These are phyloP conservation scores for Cyclotella choctawhatcheeana DNA, from an alignment of 108 stramenopile genomes.

Conservation along the genomic window DNA sequence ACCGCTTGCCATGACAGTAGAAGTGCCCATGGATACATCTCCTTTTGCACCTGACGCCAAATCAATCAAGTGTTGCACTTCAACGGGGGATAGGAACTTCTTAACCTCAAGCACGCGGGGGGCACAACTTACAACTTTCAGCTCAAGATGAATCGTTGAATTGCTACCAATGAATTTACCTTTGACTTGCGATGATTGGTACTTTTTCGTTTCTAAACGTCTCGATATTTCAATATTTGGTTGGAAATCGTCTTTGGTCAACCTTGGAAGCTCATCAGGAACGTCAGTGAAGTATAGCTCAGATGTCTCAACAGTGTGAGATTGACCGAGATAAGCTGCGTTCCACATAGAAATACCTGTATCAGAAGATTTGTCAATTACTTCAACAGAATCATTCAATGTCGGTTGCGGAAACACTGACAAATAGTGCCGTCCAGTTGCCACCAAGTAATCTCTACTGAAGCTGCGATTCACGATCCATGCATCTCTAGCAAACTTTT, in stretches of 20 bases:
- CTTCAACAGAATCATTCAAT: no score
- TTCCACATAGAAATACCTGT: no score
- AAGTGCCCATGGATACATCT: no score
- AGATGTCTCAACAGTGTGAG: conserved; percentile 77
- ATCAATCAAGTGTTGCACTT: conserved; percentile 87
- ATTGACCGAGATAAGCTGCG: conserved; percentile 82
- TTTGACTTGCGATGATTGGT: no score
- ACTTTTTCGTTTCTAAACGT: no score
- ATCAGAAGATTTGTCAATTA: no score
- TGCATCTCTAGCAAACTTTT: conserved; percentile 34
- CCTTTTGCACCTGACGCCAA: conserved; percentile 58
- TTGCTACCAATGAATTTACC: conserved; percentile 39
- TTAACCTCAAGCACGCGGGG: conserved; percentile 89
- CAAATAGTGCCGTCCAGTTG: conserved; percentile 59
- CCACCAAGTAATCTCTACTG: conserved; percentile 62
- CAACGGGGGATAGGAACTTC: conserved; percentile 80
- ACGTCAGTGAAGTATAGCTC: conserved; percentile 74
- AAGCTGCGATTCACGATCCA: conserved; percentile 61
- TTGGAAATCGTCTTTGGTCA: no score
- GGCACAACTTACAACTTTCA: conserved; percentile 71
- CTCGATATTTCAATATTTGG: no score
- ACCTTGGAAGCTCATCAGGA: conserved; percentile 60
- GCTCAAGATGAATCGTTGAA: conserved; percentile 77
- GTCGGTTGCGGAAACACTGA: conserved; percentile 52
- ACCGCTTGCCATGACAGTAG: no score